Conservation (phyloP, 2,329 filamentous ascomycete genomes). For the Arthrocladium fulminans region DNA sequence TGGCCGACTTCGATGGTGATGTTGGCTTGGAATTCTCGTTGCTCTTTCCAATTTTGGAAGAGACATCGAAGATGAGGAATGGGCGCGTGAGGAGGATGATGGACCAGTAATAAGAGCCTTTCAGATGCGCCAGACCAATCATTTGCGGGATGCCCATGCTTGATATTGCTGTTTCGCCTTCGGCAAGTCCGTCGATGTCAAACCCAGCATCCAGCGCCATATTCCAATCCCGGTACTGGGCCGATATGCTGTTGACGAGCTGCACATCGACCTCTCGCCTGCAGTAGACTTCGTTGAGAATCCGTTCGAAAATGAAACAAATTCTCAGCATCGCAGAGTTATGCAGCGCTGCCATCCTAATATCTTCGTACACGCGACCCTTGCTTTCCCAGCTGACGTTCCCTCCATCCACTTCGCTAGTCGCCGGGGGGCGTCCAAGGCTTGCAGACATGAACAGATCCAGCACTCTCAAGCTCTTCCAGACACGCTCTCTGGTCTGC, state of each 20-base stretch:
- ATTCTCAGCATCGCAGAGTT: conserved; percentile 41
- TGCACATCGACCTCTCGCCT: conserved; percentile 35
- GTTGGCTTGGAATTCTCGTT: background rate
- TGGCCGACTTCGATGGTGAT: background rate
- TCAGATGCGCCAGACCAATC: conserved; percentile 41
- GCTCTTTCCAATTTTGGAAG: conserved; percentile 19
- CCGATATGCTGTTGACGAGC: conserved; percentile 34
- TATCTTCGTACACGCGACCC: conserved; percentile 28
- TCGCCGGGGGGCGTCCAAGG: conserved; percentile 45
- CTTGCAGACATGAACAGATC: conserved; percentile 45
- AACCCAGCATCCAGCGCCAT: conserved; percentile 36
- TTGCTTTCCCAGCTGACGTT: conserved; percentile 22
- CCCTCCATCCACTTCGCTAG: conserved; percentile 40
- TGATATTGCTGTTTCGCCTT: conserved; percentile 24
- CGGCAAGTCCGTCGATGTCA: conserved; percentile 37
- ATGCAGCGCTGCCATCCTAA: conserved; percentile 30
- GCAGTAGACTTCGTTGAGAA: conserved; percentile 37
- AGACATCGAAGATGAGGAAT: conserved; percentile 45
- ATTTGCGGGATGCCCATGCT: conserved; percentile 26
- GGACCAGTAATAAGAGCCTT: conserved; percentile 46
- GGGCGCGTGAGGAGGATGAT: conserved; percentile 47
- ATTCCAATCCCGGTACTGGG: conserved; percentile 36
- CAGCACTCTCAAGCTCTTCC: conserved; percentile 45
- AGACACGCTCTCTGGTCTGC: conserved; percentile 40
- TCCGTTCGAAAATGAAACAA: conserved; percentile 35